A percentile compares a stretch with the other conserved stretches of the same genome.
Evolutionary conservation across 306 rosid species (phyloP).

Genomic region (Lathyrus oleraceus): DNA sequence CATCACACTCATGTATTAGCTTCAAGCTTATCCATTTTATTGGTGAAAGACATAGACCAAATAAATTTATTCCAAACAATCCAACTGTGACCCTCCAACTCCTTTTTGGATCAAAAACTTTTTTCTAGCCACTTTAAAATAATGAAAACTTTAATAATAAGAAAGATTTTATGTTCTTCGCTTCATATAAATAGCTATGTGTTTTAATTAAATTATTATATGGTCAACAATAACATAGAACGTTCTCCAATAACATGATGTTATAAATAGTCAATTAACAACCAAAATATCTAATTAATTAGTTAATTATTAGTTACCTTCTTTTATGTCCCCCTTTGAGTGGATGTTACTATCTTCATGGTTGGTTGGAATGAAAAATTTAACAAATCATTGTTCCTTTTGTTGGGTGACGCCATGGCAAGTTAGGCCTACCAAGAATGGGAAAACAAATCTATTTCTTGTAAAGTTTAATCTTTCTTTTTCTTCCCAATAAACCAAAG

Average conservation of each 20-base stretch:
- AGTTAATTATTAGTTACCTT: constrained; percentile 18
- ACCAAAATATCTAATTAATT: neutral
- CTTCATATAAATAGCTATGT: neutral
- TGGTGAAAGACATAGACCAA: constrained; percentile 18
- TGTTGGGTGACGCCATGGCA: constrained; percentile 48
- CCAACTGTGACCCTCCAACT: constrained; percentile 8
- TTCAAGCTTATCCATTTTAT: constrained; percentile 42
- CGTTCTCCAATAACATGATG: constrained; percentile 29
- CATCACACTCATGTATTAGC: constrained; percentile 30
- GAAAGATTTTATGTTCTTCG: neutral
- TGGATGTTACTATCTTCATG: constrained; percentile 3
- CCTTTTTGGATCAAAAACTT: constrained; percentile 31
- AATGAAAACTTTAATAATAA: neutral
- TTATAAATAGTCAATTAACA: constrained; percentile 28
- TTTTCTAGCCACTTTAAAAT: constrained; percentile 22
- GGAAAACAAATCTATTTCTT: constrained; percentile 19
- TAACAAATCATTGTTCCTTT: constrained; percentile 39
- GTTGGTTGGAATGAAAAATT: neutral
- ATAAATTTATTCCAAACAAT: constrained; percentile 34
- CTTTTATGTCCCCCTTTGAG: constrained; percentile 27
- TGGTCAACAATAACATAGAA: constrained; percentile 18
- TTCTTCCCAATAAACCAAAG: too few relatives aligned
- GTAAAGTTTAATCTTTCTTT: constrained; percentile 21
- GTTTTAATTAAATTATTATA: constrained; percentile 3
- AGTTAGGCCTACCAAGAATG: constrained; percentile 35